Conservation (phyloP, 345 rosid species). For the Pugionium cornutum region DNA sequence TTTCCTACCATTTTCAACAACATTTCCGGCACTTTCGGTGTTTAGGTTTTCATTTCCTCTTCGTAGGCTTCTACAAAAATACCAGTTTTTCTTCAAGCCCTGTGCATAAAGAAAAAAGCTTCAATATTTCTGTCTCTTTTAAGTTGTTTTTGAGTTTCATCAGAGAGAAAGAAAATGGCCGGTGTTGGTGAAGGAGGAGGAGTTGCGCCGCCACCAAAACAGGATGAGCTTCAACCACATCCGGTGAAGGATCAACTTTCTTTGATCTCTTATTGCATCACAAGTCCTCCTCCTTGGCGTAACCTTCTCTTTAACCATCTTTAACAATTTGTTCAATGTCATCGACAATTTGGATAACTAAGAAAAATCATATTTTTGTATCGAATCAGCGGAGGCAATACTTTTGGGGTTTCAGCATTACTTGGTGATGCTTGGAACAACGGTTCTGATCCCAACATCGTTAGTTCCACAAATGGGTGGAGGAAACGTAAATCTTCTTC, state of each 20-base stretch:
- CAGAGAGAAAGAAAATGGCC: constrained; percentile 39
- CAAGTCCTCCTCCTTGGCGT: constrained; percentile 99
- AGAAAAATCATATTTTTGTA: neutral
- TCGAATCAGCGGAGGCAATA: constrained; percentile 80
- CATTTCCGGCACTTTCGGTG: constrained; percentile 31
- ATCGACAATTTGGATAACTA: neutral
- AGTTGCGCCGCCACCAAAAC: constrained; percentile 72
- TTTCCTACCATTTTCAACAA: constrained; percentile 11
- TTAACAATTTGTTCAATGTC: neutral
- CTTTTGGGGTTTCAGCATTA: constrained; percentile 94
- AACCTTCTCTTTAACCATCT: constrained; percentile 31
- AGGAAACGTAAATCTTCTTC: constrained; percentile 61
- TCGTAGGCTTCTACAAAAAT: neutral
- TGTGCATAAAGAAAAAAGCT: neutral
- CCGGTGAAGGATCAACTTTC: constrained; percentile 90
- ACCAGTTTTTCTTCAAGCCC: neutral
- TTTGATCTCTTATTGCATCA: constrained; percentile 71
- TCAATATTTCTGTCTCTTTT: constrained; percentile 3
- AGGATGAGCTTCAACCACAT: constrained; percentile 89
- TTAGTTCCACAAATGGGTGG: constrained; percentile 99
- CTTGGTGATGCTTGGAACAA: constrained; percentile 96
- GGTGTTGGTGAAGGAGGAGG: constrained; percentile 69
- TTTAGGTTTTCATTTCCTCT: constrained; percentile 13
- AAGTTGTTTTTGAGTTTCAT: constrained; percentile 13
- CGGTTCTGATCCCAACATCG: constrained; percentile 76